Conservation (phyloP, 306 rosid species). For the Betula pendula region DNA sequence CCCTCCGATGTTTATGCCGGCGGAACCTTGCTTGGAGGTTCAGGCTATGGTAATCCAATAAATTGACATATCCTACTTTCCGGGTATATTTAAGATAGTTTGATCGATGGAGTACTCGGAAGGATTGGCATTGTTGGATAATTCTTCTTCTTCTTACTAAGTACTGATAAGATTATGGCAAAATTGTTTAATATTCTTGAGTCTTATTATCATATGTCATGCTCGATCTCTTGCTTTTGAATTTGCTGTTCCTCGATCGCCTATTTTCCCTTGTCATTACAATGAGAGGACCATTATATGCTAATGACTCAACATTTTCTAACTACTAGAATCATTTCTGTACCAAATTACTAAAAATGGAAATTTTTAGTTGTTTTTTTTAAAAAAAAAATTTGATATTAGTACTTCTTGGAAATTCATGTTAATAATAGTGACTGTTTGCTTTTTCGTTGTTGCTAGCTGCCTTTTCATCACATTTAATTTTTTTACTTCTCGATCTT, state of each 20-base stretch:
- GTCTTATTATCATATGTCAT: constrained; percentile 34
- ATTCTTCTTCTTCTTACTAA: constrained; percentile 26
- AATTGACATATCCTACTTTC: constrained; percentile 43
- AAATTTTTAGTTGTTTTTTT: too few species aligned
- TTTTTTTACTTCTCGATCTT: constrained; percentile 8
- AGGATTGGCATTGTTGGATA: constrained; percentile 31
- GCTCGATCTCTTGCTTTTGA: constrained; percentile 10
- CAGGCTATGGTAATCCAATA: constrained; percentile 77
- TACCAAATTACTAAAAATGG: constrained; percentile 32
- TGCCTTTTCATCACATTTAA: constrained; percentile 25
- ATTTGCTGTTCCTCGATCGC: constrained; percentile 18
- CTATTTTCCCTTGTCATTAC: constrained; percentile 23
- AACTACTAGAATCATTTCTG: constrained; percentile 29
- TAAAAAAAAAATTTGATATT: too few species aligned
- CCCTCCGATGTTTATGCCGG: constrained; percentile 70
- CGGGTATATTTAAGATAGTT: constrained; percentile 33
- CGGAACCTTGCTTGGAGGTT: constrained; percentile 68
- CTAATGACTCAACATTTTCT: constrained; percentile 25
- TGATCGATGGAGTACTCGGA: constrained; percentile 31
- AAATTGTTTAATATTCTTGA: constrained; percentile 28
- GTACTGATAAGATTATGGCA: constrained; percentile 2
- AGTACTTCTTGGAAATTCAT: neutral
- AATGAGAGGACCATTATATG: constrained; percentile 36
- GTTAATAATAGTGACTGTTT: constrained; percentile 3
- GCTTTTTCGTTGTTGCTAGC: constrained; percentile 30